These are phyloP conservation scores for Rhodotorula diobovata DNA, from an alignment of 768 basidiomycete genomes.

Conservation along the genomic window DNA sequence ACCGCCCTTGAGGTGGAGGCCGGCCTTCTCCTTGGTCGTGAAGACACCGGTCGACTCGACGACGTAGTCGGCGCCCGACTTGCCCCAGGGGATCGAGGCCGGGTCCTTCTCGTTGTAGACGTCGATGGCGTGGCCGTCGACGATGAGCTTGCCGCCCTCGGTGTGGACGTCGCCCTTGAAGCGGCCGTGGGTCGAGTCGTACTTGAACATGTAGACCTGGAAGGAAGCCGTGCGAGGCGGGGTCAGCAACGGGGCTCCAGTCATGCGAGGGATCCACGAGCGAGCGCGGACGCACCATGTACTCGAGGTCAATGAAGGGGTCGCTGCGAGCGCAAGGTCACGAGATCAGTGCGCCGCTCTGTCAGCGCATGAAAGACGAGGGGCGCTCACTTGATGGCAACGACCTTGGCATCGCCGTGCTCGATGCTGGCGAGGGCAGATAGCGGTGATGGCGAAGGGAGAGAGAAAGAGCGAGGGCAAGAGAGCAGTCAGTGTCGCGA, in stretches of 20 bases:
- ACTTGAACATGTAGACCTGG: slow-evolving; percentile 98
- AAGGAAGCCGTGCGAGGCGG: background rate
- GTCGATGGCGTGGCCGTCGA: slow-evolving; percentile 70
- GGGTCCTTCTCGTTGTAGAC: slow-evolving; percentile 86
- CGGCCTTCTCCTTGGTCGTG: slow-evolving; percentile 90
- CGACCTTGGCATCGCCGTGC: slow-evolving; percentile 52
- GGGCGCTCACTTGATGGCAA: slow-evolving; percentile 77
- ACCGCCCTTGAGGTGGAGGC: slow-evolving; percentile 90
- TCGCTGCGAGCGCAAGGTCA: slow-evolving; percentile 50
- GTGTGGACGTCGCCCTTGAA: slow-evolving; percentile 77
- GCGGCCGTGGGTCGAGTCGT: slow-evolving; percentile 85
- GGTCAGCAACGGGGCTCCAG: too few relatives aligned
- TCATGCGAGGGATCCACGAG: background rate
- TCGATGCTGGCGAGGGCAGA: too few relatives aligned
- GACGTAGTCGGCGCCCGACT: slow-evolving; percentile 80
- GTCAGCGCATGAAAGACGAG: too few relatives aligned
- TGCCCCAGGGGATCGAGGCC: slow-evolving; percentile 73
- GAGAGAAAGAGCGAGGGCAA: too few relatives aligned
- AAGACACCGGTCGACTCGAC: slow-evolving; percentile 99
- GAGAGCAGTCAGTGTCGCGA: too few relatives aligned
- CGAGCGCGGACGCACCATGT: slow-evolving; percentile 69
- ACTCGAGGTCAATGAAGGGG: slow-evolving; percentile 93
- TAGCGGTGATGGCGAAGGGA: too few relatives aligned
- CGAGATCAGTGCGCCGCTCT: background rate
- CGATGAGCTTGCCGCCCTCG: slow-evolving; percentile 82